Evolutionary conservation across 139 green algal species (phyloP).

Genomic region (Pseudopediastrum boryanum): DNA sequence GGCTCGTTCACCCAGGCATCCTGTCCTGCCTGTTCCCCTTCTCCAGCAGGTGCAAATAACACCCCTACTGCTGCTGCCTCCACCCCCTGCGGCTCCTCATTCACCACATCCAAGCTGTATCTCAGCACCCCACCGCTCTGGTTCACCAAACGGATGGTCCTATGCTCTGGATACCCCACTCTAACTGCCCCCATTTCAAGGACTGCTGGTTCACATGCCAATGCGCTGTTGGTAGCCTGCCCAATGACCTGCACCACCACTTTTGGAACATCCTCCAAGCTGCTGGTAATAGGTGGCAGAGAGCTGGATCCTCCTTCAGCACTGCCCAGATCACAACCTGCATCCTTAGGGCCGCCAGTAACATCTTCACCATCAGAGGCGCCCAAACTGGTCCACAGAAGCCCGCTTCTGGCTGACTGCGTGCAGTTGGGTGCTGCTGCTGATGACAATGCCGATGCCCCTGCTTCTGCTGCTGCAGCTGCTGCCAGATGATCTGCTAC

Average conservation of each 20-base stretch:
- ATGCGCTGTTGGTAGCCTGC: slow-evolving; percentile 58
- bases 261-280: slow-evolving; percentile 13
- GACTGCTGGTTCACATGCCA: slow-evolving; percentile 59
- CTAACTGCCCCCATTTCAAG: slow-evolving; percentile 56
- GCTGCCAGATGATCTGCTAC: not conserved
- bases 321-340: too few species aligned
- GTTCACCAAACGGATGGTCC: slow-evolving; percentile 62
- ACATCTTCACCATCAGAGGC: too few species aligned
- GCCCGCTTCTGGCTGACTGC: too few species aligned
- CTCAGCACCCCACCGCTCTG: slow-evolving; percentile 65
- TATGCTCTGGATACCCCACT: slow-evolving; percentile 53
- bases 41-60: not conserved
- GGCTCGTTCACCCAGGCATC: slow-evolving; percentile 53
- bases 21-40: not conserved
- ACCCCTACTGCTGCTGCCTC: slow-evolving; percentile 18
- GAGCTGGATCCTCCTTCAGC: too few species aligned
- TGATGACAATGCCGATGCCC: not conserved
- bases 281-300: too few species aligned
- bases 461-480: too few species aligned
- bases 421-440: too few species aligned
- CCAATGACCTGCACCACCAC: not conserved
- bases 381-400: too few species aligned
- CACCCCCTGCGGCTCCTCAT: not conserved
- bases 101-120: slow-evolving; percentile 51
- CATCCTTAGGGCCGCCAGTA: too few species aligned